Percentiles rank a stretch among this genome's conserved stretches.
Evolutionary conservation across 2,329 filamentous ascomycete species (phyloP).

Genomic region (Ciborinia camelliae): DNA sequence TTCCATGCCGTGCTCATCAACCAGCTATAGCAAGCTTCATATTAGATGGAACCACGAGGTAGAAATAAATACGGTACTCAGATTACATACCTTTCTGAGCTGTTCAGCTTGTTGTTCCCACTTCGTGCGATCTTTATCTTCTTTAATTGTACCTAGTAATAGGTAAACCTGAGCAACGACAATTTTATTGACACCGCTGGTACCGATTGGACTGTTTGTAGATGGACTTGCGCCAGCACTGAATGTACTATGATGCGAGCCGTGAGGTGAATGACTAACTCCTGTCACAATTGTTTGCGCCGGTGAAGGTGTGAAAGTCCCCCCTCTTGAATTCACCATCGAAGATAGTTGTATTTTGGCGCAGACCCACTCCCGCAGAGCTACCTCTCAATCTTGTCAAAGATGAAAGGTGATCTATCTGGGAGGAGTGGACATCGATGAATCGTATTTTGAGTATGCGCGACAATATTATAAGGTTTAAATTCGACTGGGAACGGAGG

Average conservation of each 20-base stretch:
- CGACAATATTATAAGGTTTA: slow-evolving; percentile 9
- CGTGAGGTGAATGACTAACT: slow-evolving; percentile 39
- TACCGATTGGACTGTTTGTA: slow-evolving; percentile 43
- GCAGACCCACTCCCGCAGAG: slow-evolving; percentile 38
- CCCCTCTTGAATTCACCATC: slow-evolving; percentile 40
- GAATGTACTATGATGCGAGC: slow-evolving; percentile 47
- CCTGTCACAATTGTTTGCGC: slow-evolving; percentile 39
- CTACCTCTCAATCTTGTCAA: slow-evolving; percentile 37
- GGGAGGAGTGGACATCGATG: slow-evolving; percentile 35
- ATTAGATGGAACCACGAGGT: slow-evolving; percentile 17
- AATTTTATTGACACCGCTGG: slow-evolving; percentile 78
- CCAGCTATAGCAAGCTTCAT: slow-evolving; percentile 55
- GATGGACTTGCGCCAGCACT: slow-evolving; percentile 39
- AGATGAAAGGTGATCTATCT: slow-evolving; percentile 38
- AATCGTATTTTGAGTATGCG: slow-evolving; percentile 7
- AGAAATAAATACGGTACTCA: neutral
- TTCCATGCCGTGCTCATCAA: slow-evolving; percentile 99
- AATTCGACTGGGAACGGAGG: neutral
- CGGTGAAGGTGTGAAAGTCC: slow-evolving; percentile 39
- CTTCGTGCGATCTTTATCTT: slow-evolving; percentile 87
- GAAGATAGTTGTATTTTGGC: slow-evolving; percentile 37
- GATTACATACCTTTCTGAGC: slow-evolving; percentile 72
- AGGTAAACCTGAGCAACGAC: slow-evolving; percentile 94
- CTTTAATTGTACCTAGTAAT: slow-evolving; percentile 88
- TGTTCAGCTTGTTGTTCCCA: slow-evolving; percentile 90